These are phyloP conservation scores for Dendrobium chrysotoxum DNA, from an alignment of 106 monocot genomes.

Conservation along the genomic window DNA sequence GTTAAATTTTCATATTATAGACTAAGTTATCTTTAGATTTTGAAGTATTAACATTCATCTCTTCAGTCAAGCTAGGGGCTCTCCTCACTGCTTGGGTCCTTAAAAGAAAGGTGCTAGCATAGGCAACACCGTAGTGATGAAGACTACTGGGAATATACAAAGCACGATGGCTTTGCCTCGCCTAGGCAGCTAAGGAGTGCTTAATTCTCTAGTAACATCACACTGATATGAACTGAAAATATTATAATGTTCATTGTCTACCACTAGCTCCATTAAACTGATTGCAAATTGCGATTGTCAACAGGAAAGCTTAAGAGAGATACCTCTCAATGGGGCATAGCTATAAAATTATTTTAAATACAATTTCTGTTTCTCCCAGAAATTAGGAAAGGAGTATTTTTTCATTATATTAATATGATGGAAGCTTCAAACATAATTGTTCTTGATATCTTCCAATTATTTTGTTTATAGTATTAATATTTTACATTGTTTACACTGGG, in stretches of 20 bases:
- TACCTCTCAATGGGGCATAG: not conserved
- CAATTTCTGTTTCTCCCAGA: not conserved
- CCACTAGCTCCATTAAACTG: not conserved
- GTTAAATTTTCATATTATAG: not conserved
- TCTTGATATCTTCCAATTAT: not conserved
- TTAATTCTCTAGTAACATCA: not conserved
- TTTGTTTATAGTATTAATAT: not conserved
- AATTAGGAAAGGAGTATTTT: not conserved
- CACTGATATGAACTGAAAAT: not conserved
- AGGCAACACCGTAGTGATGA: too few species aligned
- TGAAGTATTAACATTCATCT: not conserved
- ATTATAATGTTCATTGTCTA: not conserved
- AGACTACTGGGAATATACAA: not conserved
- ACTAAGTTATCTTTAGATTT: not conserved
- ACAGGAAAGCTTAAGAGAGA: not conserved
- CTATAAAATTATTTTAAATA: not conserved
- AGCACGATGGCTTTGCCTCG: not conserved
- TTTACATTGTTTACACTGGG: not conserved
- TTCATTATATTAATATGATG: not conserved
- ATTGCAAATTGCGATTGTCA: not conserved
- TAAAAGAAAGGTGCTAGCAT: not conserved
- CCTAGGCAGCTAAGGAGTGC: not conserved
- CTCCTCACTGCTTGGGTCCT: not conserved
- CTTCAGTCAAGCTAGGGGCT: not conserved
- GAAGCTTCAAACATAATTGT: not conserved